These are phyloP conservation scores for Mucor mucedo DNA, from an alignment of 371 early-diverging fungal species.

Conservation along the genomic window DNA sequence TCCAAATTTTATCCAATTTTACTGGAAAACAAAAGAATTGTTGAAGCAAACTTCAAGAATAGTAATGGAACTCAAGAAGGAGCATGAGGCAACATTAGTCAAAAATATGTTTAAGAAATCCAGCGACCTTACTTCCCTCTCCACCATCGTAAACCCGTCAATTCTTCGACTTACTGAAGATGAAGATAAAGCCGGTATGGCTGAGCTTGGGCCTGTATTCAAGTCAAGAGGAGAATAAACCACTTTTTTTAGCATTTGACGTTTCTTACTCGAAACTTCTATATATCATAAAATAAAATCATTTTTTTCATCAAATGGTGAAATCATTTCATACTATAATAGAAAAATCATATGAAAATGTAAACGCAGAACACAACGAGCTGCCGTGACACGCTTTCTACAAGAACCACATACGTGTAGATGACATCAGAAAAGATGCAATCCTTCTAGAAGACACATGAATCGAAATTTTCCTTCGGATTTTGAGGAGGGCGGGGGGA, in stretches of 20 bases:
- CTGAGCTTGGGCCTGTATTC: slow-evolving; percentile 3
- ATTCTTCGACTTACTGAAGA: slow-evolving; percentile 20
- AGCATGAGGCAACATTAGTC: slow-evolving; percentile 14
- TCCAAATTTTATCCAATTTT: slow-evolving; percentile 14
- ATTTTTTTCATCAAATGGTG: background rate
- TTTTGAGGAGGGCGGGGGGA: too few species aligned
- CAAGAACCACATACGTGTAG: too few species aligned
- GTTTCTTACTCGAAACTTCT: slow-evolving; percentile 3
- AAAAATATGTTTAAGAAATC: slow-evolving; percentile 13
- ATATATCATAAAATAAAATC: background rate
- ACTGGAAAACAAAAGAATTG: slow-evolving; percentile 20
- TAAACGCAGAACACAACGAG: too few species aligned
- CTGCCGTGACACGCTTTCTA: too few species aligned
- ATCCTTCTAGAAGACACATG: too few species aligned
- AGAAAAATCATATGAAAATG: too few species aligned
- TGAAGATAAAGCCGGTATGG: slow-evolving; percentile 22
- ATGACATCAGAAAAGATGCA: too few species aligned
- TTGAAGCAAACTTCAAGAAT: slow-evolving; percentile 2
- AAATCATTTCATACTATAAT: too few species aligned
- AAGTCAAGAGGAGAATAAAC: slow-evolving; percentile 5
- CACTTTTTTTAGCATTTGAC: background rate
- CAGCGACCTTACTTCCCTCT: slow-evolving; percentile 10
- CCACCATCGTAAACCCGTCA: slow-evolving; percentile 19
- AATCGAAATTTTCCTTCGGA: too few species aligned
- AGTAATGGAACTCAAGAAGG: slow-evolving; percentile 17